phyloP scores from a whole-genome alignment of 2,329 filamentous ascomycete species.

The Calonectria pauciramosa region DNA sequence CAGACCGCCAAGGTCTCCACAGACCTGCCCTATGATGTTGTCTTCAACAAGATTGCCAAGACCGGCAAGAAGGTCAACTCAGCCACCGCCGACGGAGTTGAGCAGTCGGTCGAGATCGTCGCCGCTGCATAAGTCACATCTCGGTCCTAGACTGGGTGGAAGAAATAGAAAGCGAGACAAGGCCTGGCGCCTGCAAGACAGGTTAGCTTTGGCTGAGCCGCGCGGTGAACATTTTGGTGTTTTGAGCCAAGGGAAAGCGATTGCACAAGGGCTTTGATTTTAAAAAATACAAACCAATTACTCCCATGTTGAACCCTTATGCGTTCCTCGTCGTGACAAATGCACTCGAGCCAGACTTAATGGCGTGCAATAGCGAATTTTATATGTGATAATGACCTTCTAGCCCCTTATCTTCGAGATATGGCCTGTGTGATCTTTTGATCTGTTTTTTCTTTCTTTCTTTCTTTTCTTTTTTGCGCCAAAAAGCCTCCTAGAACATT shows the following conservation, averaged over 20 bases:
- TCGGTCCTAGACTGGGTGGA: conserved; percentile 3
- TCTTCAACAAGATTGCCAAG: conserved; percentile 92
- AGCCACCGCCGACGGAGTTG: conserved; percentile 77
- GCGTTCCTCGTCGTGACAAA: neutral
- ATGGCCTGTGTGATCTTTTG: neutral
- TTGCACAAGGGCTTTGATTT: conserved; percentile 34
- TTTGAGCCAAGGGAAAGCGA: conserved; percentile 32
- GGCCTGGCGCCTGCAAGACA: conserved; percentile 10
- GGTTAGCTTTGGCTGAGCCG: conserved; percentile 37
- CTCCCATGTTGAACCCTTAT: neutral
- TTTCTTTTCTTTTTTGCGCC: neutral
- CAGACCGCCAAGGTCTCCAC: conserved; percentile 86
- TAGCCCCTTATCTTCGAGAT: neutral
- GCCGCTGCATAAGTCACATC: conserved; percentile 46
- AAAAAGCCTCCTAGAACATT: neutral
- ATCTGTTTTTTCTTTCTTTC: neutral
- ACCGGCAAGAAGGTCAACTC: conserved; percentile 93
- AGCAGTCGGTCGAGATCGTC: conserved; percentile 63
- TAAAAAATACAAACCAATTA: conserved; percentile 28
- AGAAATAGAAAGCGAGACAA: neutral
- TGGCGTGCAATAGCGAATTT: too few relatives aligned
- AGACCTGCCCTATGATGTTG: conserved; percentile 80
- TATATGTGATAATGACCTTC: neutral
- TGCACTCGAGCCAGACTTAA: neutral
- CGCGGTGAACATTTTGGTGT: conserved; percentile 36